These are phyloP conservation scores for Rhipidocladum racemiflorum DNA, from an alignment of 176 grass and related monocot genomes.

Conservation along the genomic window DNA sequence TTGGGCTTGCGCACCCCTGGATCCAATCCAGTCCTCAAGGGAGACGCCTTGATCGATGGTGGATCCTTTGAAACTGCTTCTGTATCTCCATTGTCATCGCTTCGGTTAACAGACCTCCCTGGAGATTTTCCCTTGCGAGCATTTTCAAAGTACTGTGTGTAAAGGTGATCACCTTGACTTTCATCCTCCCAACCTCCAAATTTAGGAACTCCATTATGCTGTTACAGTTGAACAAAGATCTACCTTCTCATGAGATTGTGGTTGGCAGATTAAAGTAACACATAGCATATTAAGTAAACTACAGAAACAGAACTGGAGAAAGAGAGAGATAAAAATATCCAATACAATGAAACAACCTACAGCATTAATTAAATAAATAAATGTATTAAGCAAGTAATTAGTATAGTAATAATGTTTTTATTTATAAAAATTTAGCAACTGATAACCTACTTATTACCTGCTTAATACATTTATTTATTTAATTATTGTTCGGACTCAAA, in stretches of 20 bases:
- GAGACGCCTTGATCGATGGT: slow-evolving; percentile 30
- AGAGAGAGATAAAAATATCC: no score
- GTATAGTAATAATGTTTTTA: no score
- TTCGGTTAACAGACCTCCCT: slow-evolving; percentile 45
- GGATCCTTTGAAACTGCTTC: slow-evolving; percentile 35
- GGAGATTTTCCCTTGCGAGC: slow-evolving; percentile 60
- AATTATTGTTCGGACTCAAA: no score
- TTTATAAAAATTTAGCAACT: no score
- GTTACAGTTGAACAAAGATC: slow-evolving; percentile 26
- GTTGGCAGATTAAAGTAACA: background rate
- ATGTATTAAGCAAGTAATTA: no score
- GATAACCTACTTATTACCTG: no score
- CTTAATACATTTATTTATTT: no score
- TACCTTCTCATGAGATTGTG: background rate
- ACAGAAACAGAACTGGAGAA: background rate
- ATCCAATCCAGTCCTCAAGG: slow-evolving; percentile 35
- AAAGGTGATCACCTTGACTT: slow-evolving; percentile 42
- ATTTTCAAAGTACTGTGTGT: slow-evolving; percentile 73
- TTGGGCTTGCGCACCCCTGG: slow-evolving; percentile 22
- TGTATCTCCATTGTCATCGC: slow-evolving; percentile 35
- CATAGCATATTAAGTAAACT: slow-evolving; percentile 7
- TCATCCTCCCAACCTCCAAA: slow-evolving; percentile 74
- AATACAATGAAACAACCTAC: no score
- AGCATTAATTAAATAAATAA: no score
- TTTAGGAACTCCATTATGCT: slow-evolving; percentile 66